phyloP scores from a whole-genome alignment of 306 rosid species.

The Arachis stenosperma region DNA sequence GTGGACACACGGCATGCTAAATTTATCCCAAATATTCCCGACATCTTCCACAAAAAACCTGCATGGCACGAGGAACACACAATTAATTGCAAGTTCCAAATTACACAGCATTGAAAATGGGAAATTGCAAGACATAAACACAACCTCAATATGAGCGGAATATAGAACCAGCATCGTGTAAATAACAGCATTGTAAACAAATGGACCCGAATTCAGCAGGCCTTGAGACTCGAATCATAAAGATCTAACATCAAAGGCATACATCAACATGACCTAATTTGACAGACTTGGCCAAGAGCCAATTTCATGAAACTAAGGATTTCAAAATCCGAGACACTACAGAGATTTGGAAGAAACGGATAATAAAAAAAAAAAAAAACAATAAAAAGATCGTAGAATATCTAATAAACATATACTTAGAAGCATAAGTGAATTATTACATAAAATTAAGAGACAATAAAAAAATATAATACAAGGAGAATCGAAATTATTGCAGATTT shows the following conservation, averaged over 20 bases:
- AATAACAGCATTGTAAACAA: background rate
- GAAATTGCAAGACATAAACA: conserved; percentile 6
- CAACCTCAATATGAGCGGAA: background rate
- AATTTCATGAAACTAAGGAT: background rate
- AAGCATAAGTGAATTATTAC: too few species aligned
- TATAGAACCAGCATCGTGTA: background rate
- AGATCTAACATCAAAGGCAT: background rate
- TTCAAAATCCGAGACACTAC: too few species aligned
- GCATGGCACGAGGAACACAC: conserved; percentile 30
- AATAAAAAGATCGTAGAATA: too few species aligned
- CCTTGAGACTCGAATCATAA: background rate
- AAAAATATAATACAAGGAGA: too few species aligned
- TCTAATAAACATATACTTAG: too few species aligned
- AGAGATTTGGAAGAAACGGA: too few species aligned
- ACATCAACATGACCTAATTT: background rate
- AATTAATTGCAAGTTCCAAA: conserved; percentile 15
- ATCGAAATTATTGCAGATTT: too few species aligned
- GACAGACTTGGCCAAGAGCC: background rate
- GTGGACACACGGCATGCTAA: conserved; percentile 21
- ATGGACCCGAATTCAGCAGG: background rate
- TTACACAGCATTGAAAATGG: background rate
- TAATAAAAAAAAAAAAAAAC: too few species aligned
- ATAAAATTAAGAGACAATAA: too few species aligned
- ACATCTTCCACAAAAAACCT: conserved; percentile 43
- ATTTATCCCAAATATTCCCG: conserved; percentile 30